A percentile compares a stretch with the other conserved stretches of the same genome.
These are phyloP conservation scores for Pleurotus citrinopileatus DNA, from an alignment of 768 basidiomycete genomes.

Conservation along the genomic window DNA sequence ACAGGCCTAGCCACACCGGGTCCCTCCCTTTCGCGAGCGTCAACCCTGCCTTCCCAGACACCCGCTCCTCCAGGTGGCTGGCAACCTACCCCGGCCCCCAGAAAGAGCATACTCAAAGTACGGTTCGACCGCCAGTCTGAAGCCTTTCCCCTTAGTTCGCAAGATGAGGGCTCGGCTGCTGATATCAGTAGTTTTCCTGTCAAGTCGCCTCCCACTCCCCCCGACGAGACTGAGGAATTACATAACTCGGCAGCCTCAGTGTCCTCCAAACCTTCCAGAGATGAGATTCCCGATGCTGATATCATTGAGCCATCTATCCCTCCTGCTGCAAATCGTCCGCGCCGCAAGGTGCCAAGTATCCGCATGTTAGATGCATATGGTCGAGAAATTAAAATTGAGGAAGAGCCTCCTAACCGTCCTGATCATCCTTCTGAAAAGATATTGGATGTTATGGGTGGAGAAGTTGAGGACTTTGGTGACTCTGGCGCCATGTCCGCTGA, in stretches of 20 bases:
- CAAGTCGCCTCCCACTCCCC: neutral
- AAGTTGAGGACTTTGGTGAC: constrained; percentile 37
- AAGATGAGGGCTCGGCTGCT: constrained; percentile 17
- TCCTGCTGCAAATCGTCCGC: constrained; percentile 24
- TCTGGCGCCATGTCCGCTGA: constrained; percentile 16
- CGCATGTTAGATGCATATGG: constrained; percentile 76
- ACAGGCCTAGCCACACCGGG: constrained; percentile 44
- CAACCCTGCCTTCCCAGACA: constrained; percentile 47
- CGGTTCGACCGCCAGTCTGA: constrained; percentile 55
- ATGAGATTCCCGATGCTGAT: neutral
- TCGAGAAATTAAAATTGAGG: constrained; percentile 28
- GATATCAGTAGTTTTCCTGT: neutral
- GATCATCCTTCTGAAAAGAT: constrained; percentile 40
- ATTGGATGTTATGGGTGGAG: constrained; percentile 69
- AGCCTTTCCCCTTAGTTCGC: constrained; percentile 17
- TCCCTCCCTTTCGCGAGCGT: constrained; percentile 47
- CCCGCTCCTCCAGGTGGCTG: constrained; percentile 73
- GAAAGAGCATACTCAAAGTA: constrained; percentile 66
- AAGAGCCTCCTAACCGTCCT: constrained; percentile 16
- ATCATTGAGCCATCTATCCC: constrained; percentile 8
- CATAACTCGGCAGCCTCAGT: neutral
- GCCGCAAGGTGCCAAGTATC: constrained; percentile 49
- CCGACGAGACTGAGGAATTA: neutral
- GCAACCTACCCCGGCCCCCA: constrained; percentile 51
- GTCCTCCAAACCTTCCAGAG: neutral